Base-by-base conservation (phyloP, 345 rosid genomes). In the Limnanthes douglasii region DNA sequence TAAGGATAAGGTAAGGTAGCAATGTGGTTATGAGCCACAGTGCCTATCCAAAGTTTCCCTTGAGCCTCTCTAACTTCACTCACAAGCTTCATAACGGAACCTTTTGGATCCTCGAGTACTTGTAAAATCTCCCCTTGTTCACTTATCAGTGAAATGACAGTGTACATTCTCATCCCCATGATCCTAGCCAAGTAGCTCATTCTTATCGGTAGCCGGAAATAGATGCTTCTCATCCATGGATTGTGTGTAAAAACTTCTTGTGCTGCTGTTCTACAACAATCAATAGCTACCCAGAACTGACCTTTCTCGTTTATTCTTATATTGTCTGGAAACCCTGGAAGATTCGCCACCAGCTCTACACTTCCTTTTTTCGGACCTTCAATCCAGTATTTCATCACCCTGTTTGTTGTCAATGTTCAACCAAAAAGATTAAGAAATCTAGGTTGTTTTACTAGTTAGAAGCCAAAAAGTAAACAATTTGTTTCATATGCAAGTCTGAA, bases 101-200 rank as follows among this genome's bases (percentile, higher is more conserved):
- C 93, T 8, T 78, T 56, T 35, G 56, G 60, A 61, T 90, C 98
- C 62, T 84, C 98, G 1, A 90, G 82, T 8, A 90, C 95, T 46
- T 90, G 74, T 45, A 77, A 16, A 10, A 90, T 64, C 35, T 70
- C 55, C 13, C 98, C 94, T 0, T 69, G 51, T 33, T 80, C 86
- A 4, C 44, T 25, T 32, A 84, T 59, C 8, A 66, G 60, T 0
- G 94, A 75, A 17, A 90, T 60, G 1, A 78, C 80, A 0, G 94
- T 84, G 64, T 66, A 90, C 98, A 90, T 90, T 41, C 28, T 81
- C 98, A 90, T 90, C 43, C 98, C 98, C 93, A 90, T 61, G 4
- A 69, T 15, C 54, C 79, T 70, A 0, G 88, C 95, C 27, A 85
- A 48, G 23, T 66, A 31, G 51, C 65, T 69, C 85, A 90, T 69